These are phyloP conservation scores for Domatiomyces catenatus DNA, from an alignment of 2,329 filamentous ascomycete species.

Conservation along the genomic window DNA sequence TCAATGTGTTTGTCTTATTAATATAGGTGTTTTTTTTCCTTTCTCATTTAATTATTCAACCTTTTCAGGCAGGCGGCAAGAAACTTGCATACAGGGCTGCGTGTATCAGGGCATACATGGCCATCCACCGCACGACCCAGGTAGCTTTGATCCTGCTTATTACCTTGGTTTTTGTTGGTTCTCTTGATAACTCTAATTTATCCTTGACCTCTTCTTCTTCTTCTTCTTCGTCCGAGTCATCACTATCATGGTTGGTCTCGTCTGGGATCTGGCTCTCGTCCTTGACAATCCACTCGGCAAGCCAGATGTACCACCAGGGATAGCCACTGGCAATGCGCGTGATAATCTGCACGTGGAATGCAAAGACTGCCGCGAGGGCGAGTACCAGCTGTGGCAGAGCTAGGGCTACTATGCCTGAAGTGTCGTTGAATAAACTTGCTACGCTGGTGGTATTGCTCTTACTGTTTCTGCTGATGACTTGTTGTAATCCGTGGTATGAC, in stretches of 20 bases:
- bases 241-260: not conserved
- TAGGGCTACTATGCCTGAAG: conserved; percentile 25
- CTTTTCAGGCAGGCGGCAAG: conserved; percentile 69
- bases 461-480: conserved; percentile 1
- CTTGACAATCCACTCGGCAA: conserved; percentile 36
- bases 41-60: too few species aligned
- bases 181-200: not conserved
- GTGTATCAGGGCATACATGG: conserved; percentile 72
- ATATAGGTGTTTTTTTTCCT: too few species aligned
- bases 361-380: conserved; percentile 55
- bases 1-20: too few species aligned
- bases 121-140: conserved; percentile 48
- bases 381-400: conserved; percentile 60
- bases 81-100: conserved; percentile 76
- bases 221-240: not conserved
- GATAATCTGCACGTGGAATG: conserved; percentile 87
- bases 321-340: conserved; percentile 78
- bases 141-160: conserved; percentile 13
- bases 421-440: not conserved
- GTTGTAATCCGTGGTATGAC: conserved; percentile 28
- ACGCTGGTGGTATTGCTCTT: not conserved
- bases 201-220: not conserved
- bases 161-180: conserved; percentile 6
- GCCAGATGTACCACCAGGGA: conserved; percentile 74
- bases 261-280: conserved; percentile 3